phyloP scores from a whole-genome alignment of 768 basidiomycete species.

The Suillus occidentalis region DNA sequence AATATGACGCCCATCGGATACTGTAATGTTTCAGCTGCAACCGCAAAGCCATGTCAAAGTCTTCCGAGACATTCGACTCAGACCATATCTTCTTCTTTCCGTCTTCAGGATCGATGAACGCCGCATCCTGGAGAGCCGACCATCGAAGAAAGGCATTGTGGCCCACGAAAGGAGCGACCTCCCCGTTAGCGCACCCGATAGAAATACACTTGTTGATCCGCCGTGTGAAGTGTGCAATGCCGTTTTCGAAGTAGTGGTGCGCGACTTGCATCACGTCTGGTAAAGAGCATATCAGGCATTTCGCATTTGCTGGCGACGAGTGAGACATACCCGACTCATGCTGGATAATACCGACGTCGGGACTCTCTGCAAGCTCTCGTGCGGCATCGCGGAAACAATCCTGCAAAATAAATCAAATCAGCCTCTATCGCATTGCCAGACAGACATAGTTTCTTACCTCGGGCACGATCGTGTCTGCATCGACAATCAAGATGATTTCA shows the following conservation, averaged over 20 bases:
- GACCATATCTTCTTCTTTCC: conserved; percentile 55
- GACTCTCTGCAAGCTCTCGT: conserved; percentile 74
- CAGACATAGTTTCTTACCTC: conserved; percentile 41
- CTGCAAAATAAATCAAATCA: conserved; percentile 28
- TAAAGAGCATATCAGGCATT: conserved; percentile 10
- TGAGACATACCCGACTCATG: conserved; percentile 67
- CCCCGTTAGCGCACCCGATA: conserved; percentile 39
- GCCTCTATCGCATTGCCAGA: background rate
- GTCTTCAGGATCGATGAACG: conserved; percentile 51
- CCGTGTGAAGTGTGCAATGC: conserved; percentile 48
- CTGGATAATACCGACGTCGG: conserved; percentile 89
- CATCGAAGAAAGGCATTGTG: conserved; percentile 58
- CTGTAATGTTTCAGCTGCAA: conserved; percentile 24
- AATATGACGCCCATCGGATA: conserved; percentile 74
- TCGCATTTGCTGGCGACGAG: too few relatives aligned
- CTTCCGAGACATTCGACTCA: conserved; percentile 56
- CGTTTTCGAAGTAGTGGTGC: conserved; percentile 52
- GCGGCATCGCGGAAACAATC: conserved; percentile 89
- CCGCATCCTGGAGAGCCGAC: conserved; percentile 57
- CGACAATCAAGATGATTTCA: conserved; percentile 80
- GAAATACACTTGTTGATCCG: conserved; percentile 48
- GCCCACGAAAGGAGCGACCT: conserved; percentile 46
- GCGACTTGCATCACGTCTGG: conserved; percentile 57
- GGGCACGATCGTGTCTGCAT: conserved; percentile 84
- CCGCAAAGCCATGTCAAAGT: conserved; percentile 59